Percentiles rank a stretch among this genome's conserved stretches.
These are phyloP conservation scores for Neonectria punicea DNA, from an alignment of 2,329 filamentous ascomycete species.

Conservation along the genomic window DNA sequence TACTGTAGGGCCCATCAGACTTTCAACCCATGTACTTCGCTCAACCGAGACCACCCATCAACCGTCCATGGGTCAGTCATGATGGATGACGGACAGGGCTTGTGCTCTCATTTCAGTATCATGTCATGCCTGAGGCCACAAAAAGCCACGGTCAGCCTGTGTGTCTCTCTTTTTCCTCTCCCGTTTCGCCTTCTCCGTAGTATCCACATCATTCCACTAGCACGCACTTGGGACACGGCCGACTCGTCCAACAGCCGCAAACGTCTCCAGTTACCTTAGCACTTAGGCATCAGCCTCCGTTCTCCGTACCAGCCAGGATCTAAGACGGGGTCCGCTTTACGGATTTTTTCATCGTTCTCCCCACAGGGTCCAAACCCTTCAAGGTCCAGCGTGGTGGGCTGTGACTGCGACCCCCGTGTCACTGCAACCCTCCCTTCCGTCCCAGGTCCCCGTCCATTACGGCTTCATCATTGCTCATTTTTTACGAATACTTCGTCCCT, in stretches of 20 bases:
- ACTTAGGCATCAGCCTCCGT: neutral
- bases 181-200: neutral
- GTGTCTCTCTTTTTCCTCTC: neutral
- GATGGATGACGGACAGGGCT: neutral
- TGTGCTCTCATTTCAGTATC: neutral
- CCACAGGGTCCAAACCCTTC: slow-evolving; percentile 5
- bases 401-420: slow-evolving; percentile 5
- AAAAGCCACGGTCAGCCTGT: neutral
- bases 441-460: slow-evolving; percentile 21
- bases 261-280: neutral
- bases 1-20: no score
- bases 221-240: neutral
- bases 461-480: slow-evolving; percentile 15
- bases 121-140: neutral
- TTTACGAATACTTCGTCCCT: neutral
- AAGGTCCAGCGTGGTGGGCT: neutral
- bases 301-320: slow-evolving; percentile 14
- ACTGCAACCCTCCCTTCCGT: slow-evolving; percentile 10
- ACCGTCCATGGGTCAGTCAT: neutral
- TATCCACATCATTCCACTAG: neutral
- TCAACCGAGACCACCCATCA: neutral
- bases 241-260: no score
- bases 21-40: neutral
- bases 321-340: slow-evolving; percentile 33
- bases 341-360: slow-evolving; percentile 22